Evolutionary conservation across 192 early-diverging fungal genomes (phyloP), one percentile per base, ranked within the genome.

Genomic region (Linnemannia schmuckeri): DNA sequence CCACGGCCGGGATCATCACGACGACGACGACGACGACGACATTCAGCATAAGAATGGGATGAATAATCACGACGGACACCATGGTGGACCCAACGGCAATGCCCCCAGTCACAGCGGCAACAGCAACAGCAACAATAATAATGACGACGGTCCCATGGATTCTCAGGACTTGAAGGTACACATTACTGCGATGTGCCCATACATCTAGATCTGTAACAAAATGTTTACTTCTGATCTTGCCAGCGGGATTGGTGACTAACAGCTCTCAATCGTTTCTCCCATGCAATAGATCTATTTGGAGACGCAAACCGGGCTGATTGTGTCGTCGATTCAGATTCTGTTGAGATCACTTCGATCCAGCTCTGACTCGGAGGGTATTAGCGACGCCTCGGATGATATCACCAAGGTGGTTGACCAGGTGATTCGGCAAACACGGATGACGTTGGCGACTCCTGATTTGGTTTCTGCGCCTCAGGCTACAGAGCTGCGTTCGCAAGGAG

Each of bases 251-350:
- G 27, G 13, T 66, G 1, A 33, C 61, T 66, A 15, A 66, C 61
- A 12, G 61, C 30, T 33, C n/a, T 66, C 30, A 4, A 66, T 66
- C 13, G 33, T 12, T 57, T 24, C 22, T 46, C 47, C 17, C n/a
- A 3, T 30, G 6, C 8, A 33, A 49, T 61, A 86, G 84, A 77
- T 86, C 75, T 86, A 81, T 46, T 63, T 86, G 24, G 84, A 86
- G 75, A 81, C 78, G 30, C 93, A 96, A 85, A 97, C 95, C 0
- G 96, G 94, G 76, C 86, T 82, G 35, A 95, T 97, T 75, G 95
- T 97, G 12, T 93, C 95, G 74, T 91, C 94, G 10, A 96, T 97
- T 82, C 96, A 97, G 85, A 88, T 89, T 6, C 88, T 97, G 2
- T 85, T 97, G 38, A 82, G 88, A 33, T 90, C 93, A 2, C 90